These are phyloP conservation scores for Isabelozyma rhagii DNA, from an alignment of 805 yeast genomes.

Conservation along the genomic window DNA sequence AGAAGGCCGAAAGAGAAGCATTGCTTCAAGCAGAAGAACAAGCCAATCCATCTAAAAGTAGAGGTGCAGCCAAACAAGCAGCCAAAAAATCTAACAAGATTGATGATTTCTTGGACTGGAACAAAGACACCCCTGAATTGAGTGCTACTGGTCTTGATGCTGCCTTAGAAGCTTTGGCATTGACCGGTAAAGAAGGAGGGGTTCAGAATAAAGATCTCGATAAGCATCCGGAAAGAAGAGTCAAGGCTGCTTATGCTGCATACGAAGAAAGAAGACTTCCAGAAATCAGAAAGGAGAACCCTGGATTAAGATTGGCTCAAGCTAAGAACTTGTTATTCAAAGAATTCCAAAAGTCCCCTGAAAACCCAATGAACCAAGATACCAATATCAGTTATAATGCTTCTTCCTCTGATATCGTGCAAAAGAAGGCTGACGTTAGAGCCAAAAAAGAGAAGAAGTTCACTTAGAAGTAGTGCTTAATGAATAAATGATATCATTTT, in stretches of 20 bases:
- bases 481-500: background rate
- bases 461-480: slow-evolving; percentile 6
- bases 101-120: slow-evolving; percentile 62
- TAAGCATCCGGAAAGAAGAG: slow-evolving; percentile 86
- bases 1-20: slow-evolving; percentile 80
- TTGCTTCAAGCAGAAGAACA: slow-evolving; percentile 63
- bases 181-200: slow-evolving; percentile 56
- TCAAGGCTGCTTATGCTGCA: slow-evolving; percentile 74
- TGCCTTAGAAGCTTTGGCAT: slow-evolving; percentile 73
- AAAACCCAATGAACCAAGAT: slow-evolving; percentile 81
- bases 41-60: slow-evolving; percentile 57
- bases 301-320: slow-evolving; percentile 79
- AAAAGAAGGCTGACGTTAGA: slow-evolving; percentile 47
- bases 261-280: slow-evolving; percentile 72
- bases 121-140: slow-evolving; percentile 48
- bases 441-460: slow-evolving; percentile 45
- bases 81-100: slow-evolving; percentile 58
- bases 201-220: slow-evolving; percentile 64
- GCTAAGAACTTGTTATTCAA: slow-evolving; percentile 68
- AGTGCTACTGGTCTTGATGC: slow-evolving; percentile 74
- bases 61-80: slow-evolving; percentile 69
- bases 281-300: slow-evolving; percentile 68
- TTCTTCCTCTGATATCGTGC: slow-evolving; percentile 44
- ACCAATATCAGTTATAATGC: slow-evolving; percentile 66
- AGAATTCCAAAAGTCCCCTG: slow-evolving; percentile 78